phyloP scores from a whole-genome alignment of 345 rosid species.

The Gynandropsis gynandra region DNA sequence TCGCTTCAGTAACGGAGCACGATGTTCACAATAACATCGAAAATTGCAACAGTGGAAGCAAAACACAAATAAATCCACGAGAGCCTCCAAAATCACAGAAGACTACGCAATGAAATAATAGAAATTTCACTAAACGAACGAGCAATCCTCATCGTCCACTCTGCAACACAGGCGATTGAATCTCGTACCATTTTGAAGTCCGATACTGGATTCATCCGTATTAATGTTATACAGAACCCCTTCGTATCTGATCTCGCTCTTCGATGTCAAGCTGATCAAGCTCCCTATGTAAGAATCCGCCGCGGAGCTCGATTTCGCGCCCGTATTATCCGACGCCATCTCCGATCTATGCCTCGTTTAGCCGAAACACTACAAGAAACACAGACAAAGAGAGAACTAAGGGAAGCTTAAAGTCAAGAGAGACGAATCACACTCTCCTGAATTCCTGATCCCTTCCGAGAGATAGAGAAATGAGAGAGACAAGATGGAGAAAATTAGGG shows the following conservation, averaged over 20 bases:
- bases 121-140: not conserved
- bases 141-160: not conserved
- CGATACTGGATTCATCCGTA: conserved; percentile 95
- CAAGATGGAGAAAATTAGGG: conserved; percentile 29
- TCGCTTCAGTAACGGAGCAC: conserved; percentile 7
- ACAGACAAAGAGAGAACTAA: conserved; percentile 19
- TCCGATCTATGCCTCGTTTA: conserved; percentile 25
- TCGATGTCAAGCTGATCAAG: conserved; percentile 91
- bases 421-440: conserved; percentile 15
- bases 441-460: conserved; percentile 18
- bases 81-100: not conserved
- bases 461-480: conserved; percentile 10
- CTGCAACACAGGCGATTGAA: not conserved
- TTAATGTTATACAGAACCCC: conserved; percentile 87
- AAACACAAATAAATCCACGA: not conserved
- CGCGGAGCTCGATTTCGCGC: conserved; percentile 54
- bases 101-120: not conserved
- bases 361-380: conserved; percentile 12
- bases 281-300: conserved; percentile 96
- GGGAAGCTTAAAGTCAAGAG: conserved; percentile 11
- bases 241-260: conserved; percentile 96
- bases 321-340: conserved; percentile 59
- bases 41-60: not conserved
- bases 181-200: conserved; percentile 67
- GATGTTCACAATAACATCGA: not conserved